A percentile compares a stretch with the other conserved stretches of the same genome.
phyloP scores from a whole-genome alignment of 225 moss, liverwort and hornwort genomes.

The Neckera pumila region DNA sequence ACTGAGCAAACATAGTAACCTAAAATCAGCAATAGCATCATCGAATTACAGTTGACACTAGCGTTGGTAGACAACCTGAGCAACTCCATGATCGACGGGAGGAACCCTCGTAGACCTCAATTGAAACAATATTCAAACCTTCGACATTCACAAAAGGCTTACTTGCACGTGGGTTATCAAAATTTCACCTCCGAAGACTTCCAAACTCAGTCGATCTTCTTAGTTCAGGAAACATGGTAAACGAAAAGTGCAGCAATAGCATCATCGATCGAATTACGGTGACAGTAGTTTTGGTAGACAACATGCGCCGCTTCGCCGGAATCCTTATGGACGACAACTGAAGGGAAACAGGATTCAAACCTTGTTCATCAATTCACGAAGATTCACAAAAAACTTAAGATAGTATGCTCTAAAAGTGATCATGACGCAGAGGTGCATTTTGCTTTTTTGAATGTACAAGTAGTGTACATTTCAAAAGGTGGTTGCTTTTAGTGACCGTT shows the following conservation, averaged over 20 bases:
- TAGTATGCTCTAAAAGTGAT: no score
- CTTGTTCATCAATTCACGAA: not conserved
- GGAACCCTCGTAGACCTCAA: not conserved
- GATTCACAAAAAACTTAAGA: no score
- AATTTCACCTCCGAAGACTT: not conserved
- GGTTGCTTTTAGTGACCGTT: no score
- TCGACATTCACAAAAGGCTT: not conserved
- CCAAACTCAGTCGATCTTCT: not conserved
- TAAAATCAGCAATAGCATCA: not conserved
- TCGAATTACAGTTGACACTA: not conserved
- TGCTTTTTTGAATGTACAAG: no score
- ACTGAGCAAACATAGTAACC: no score
- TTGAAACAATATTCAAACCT: not conserved
- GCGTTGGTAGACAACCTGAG: not conserved
- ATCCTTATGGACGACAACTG: not conserved
- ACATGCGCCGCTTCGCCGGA: not conserved
- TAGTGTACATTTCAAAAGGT: no score
- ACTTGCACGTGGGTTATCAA: not conserved
- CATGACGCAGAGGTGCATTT: no score
- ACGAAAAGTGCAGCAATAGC: no score
- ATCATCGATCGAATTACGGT: no score
- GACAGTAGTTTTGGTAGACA: not conserved
- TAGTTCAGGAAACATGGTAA: not conserved
- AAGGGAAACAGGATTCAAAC: not conserved
- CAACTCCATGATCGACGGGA: not conserved